Evolutionary conservation across 2,329 filamentous ascomycete species (phyloP).

Genomic region (Fusarium denticulatum): DNA sequence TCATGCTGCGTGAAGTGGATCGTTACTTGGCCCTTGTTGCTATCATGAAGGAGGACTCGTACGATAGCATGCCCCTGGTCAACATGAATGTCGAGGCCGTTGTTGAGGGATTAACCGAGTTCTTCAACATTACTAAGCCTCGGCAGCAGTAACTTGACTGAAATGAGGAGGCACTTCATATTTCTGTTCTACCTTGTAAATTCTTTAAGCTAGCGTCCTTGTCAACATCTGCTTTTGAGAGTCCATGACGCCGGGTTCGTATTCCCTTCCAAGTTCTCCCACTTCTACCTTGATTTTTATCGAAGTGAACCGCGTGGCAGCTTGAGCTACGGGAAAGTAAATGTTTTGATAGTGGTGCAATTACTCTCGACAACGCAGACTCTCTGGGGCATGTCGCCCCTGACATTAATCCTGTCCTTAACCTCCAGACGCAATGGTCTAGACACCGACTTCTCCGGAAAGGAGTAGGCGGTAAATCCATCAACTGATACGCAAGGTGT

Average conservation of each 20-base stretch:
- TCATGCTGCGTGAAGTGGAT: slow-evolving; percentile 75
- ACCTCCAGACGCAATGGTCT: slow-evolving; percentile 63
- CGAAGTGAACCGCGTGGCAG: background rate
- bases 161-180: background rate
- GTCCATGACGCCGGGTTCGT: background rate
- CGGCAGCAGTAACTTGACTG: slow-evolving; percentile 50
- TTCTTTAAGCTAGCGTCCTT: slow-evolving; percentile 37
- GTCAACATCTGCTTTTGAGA: slow-evolving; percentile 17
- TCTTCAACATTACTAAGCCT: slow-evolving; percentile 77
- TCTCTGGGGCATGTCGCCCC: slow-evolving; percentile 60
- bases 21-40: slow-evolving; percentile 83
- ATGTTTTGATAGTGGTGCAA: slow-evolving; percentile 59
- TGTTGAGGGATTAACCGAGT: slow-evolving; percentile 80
- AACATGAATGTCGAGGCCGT: slow-evolving; percentile 89
- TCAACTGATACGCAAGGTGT: slow-evolving; percentile 15
- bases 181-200: slow-evolving; percentile 29
- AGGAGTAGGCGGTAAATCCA: slow-evolving; percentile 32
- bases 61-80: slow-evolving; percentile 84
- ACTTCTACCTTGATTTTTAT: background rate
- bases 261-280: background rate
- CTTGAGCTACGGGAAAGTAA: slow-evolving; percentile 48
- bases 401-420: slow-evolving; percentile 53
- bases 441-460: slow-evolving; percentile 44
- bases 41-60: slow-evolving; percentile 86
- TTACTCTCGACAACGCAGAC: slow-evolving; percentile 63